Evolutionary conservation across 768 basidiomycete species (phyloP), one percentile per base, ranked within the genome.

Genomic region (Phylloporus sp.): DNA sequence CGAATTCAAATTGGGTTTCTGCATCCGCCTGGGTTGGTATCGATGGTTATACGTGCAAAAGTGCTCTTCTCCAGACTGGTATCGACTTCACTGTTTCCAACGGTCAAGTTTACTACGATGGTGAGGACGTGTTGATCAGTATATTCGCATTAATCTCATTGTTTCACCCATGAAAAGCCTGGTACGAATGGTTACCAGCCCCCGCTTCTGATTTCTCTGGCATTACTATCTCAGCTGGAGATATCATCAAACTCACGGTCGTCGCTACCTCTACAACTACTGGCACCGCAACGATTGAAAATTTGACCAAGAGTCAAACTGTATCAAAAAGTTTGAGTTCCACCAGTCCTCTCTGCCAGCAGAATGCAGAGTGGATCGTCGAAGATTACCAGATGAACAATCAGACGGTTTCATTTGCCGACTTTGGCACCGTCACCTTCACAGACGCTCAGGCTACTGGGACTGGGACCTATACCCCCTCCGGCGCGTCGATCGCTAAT

Each of bases 1-100:
- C 29, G n/a, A 3, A 4, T 36, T 9, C 28, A 23, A 22, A 13
- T 24, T 13, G 22, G 12, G 39, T 10, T 40, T 22, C 22, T 15
- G 53, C 49, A 16, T 13, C 49, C 22, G 39, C 10, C 12, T 54
- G 53, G 53, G 53, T 54, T 35, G 53, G 53, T 6, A 50, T 54
- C n/a, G 53, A 54, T 16, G 45, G 53, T 16, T 15, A 44, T 24
- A 32, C 43, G 13, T 54, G 53, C 22, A 4, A 9, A 7, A 42
- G 2, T 31, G 42, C 28, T 13, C 38, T 47, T 35, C 45, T 54
- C 23, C 45, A 49, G 48, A 42, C 53, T 4, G 53, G 53, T 36
- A 6, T 54, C 10, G 48, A 41, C 26, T 34, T 47, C 9, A 32
- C 27, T 2, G 49, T 55, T 20, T 2, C 15, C 12, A 24, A 22